A percentile compares a stretch with the other conserved stretches of the same genome.
Evolutionary conservation across 2,329 filamentous ascomycete species (phyloP).

Genomic region (Scopulariopsis brevicaulis): DNA sequence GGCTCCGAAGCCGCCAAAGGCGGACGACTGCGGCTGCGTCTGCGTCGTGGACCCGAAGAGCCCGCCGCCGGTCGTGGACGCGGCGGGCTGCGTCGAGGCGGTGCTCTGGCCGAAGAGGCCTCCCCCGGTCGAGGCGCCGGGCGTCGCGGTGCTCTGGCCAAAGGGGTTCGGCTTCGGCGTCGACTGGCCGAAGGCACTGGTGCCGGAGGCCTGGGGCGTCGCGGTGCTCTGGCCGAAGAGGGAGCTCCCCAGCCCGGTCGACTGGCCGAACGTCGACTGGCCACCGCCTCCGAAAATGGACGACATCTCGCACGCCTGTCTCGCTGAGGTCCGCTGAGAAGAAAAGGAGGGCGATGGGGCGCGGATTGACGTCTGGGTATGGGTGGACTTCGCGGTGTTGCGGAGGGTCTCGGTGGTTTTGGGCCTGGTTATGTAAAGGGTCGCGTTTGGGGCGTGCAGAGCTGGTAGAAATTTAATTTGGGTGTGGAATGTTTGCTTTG

Average conservation of each 20-base stretch:
- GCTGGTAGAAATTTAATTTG: not conserved
- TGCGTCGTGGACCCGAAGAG: slow-evolving; percentile 11
- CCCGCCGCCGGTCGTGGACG: slow-evolving; percentile 8
- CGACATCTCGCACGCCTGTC: slow-evolving; percentile 9
- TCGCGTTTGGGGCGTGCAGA: not conserved
- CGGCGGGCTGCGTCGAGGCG: slow-evolving; percentile 6
- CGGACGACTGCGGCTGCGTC: not conserved
- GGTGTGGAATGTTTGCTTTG: not conserved
- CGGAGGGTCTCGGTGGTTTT: not conserved
- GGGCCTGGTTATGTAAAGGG: not conserved
- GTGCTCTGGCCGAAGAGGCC: slow-evolving; percentile 8
- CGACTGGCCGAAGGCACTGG: slow-evolving; percentile 8
- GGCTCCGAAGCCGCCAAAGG: slow-evolving; percentile 5
- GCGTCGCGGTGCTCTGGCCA: slow-evolving; percentile 11
- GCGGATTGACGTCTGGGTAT: not conserved
- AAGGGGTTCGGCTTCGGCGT: slow-evolving; percentile 12
- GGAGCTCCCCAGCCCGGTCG: not conserved
- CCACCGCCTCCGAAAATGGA: slow-evolving; percentile 9
- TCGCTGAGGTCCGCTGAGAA: not conserved
- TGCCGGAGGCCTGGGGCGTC: not conserved
- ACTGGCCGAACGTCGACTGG: slow-evolving; percentile 24
- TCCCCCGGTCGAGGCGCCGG: slow-evolving; percentile 11
- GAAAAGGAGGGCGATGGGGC: not conserved
- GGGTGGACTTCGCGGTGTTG: not conserved
- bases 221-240: slow-evolving; percentile 4